Evolutionary conservation across 202 grass and related monocot genomes (phyloP).

Genomic region (Digitaria exilis): DNA sequence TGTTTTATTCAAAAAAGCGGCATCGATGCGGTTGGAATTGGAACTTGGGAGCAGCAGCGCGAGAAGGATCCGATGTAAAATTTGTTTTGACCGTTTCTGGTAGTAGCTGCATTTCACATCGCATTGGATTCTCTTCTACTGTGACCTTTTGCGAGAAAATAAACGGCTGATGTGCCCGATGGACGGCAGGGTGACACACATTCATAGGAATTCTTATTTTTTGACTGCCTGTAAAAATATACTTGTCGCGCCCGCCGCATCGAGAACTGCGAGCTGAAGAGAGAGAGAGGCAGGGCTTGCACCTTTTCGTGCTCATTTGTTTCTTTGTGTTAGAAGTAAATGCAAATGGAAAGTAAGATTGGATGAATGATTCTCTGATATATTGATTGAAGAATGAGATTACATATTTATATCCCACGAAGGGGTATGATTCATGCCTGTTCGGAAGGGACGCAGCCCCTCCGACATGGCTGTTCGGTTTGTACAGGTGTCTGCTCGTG

Average conservation of each 20-base stretch:
- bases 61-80: conserved; percentile 48
- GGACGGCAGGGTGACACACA: conserved; percentile 16
- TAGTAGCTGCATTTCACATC: not conserved
- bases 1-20: not conserved
- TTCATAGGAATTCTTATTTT: conserved; percentile 19
- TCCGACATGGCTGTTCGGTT: too few species aligned
- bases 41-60: conserved; percentile 33
- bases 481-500: too few species aligned
- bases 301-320: conserved; percentile 32
- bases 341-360: too few species aligned
- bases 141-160: conserved; percentile 11
- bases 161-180: not conserved
- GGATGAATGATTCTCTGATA: too few species aligned
- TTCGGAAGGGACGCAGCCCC: too few species aligned
- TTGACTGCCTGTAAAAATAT: not conserved
- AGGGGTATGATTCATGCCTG: too few species aligned
- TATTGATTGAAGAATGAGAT: too few species aligned
- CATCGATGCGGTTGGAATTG: not conserved
- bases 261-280: too few species aligned
- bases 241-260: too few species aligned
- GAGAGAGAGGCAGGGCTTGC: too few species aligned
- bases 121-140: conserved; percentile 49
- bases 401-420: too few species aligned
- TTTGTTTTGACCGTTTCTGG: not conserved
- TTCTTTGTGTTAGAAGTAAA: too few species aligned